A percentile compares a stretch with the other conserved stretches of the same genome.
Conservation (phyloP, 1,284 basidiomycete species). For the Termitomyces sp. region DNA sequence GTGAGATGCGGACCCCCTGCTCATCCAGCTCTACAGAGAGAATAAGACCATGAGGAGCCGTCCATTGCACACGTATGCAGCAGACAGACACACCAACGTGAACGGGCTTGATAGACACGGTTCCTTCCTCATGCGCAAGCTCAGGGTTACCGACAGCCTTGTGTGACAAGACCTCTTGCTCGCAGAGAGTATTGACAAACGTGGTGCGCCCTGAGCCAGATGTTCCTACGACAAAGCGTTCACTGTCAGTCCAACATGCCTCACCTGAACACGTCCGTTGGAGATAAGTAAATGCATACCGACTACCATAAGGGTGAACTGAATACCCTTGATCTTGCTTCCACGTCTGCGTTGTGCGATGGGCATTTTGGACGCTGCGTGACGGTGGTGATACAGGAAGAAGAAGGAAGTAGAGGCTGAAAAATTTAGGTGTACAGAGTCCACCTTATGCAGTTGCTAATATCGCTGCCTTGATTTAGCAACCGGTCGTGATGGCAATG, state of each 20-base stretch:
- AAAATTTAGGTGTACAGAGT: slow-evolving; percentile 5
- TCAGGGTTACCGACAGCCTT: slow-evolving; percentile 77
- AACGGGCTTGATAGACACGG: slow-evolving; percentile 87
- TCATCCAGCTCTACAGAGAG: slow-evolving; percentile 84
- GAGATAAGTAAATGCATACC: slow-evolving; percentile 44
- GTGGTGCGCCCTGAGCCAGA: slow-evolving; percentile 93
- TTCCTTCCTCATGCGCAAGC: slow-evolving; percentile 82
- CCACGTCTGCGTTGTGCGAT: slow-evolving; percentile 59
- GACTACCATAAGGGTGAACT: slow-evolving; percentile 92
- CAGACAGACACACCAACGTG: slow-evolving; percentile 71
- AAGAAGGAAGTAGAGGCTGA: slow-evolving; percentile 2
- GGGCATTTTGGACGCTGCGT: slow-evolving; percentile 28
- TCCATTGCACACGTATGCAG: background rate
- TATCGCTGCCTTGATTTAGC: background rate
- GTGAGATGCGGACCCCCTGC: slow-evolving; percentile 91
- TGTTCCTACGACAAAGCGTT: slow-evolving; percentile 51
- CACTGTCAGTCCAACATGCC: background rate
- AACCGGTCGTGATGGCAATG: slow-evolving; percentile 10
- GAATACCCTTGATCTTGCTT: slow-evolving; percentile 92
- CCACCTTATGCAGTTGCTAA: background rate
- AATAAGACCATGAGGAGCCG: background rate
- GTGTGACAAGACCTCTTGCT: slow-evolving; percentile 77
- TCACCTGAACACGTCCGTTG: background rate
- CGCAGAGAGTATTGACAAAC: slow-evolving; percentile 95
- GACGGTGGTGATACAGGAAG: slow-evolving; percentile 10